Conservation (phyloP, 2,329 filamentous ascomycete genomes). For the Aureobasidium melanogenum region DNA sequence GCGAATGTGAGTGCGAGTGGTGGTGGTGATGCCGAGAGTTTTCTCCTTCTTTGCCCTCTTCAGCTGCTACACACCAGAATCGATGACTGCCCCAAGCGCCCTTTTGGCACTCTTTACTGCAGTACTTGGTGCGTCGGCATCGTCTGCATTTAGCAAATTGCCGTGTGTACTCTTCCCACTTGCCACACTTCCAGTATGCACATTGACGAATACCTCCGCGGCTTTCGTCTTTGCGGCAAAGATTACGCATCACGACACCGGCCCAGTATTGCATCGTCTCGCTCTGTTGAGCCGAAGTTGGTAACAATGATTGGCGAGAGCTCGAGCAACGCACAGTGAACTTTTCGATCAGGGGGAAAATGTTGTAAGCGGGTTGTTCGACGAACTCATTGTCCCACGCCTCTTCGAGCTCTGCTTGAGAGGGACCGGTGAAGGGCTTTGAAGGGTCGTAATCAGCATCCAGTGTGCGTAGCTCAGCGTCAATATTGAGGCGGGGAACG, state of each 20-base stretch:
- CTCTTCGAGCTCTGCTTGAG: slow-evolving; percentile 49
- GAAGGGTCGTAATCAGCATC: slow-evolving; percentile 55
- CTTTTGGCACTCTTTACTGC: slow-evolving; percentile 99
- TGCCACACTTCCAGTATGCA: slow-evolving; percentile 95
- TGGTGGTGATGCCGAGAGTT: slow-evolving; percentile 14
- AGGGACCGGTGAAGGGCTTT: slow-evolving; percentile 24
- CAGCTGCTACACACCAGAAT: slow-evolving; percentile 87
- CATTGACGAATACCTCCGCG: slow-evolving; percentile 92
- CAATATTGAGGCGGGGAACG: slow-evolving; percentile 84
- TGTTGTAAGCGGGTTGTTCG: slow-evolving; percentile 49
- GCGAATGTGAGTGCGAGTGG: slow-evolving; percentile 9
- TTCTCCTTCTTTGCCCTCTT: slow-evolving; percentile 25
- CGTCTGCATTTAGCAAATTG: slow-evolving; percentile 97
- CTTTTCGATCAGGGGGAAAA: slow-evolving; percentile 96
- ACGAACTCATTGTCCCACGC: slow-evolving; percentile 89
- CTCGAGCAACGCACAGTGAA: slow-evolving; percentile 67
- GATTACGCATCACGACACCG: slow-evolving; percentile 95
- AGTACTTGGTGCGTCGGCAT: slow-evolving; percentile 95
- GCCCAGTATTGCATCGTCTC: slow-evolving; percentile 99
- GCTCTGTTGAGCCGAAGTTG: slow-evolving; percentile 25
- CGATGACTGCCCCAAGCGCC: slow-evolving; percentile 97
- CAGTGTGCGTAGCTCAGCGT: slow-evolving; percentile 69
- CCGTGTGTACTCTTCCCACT: slow-evolving; percentile 93
- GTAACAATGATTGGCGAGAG: slow-evolving; percentile 59
- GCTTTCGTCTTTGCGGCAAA: slow-evolving; percentile 95